Evolutionary conservation across 2,329 filamentous ascomycete species (phyloP), one percentile per base, ranked within the genome.

Genomic region (Colletotrichum truncatum): DNA sequence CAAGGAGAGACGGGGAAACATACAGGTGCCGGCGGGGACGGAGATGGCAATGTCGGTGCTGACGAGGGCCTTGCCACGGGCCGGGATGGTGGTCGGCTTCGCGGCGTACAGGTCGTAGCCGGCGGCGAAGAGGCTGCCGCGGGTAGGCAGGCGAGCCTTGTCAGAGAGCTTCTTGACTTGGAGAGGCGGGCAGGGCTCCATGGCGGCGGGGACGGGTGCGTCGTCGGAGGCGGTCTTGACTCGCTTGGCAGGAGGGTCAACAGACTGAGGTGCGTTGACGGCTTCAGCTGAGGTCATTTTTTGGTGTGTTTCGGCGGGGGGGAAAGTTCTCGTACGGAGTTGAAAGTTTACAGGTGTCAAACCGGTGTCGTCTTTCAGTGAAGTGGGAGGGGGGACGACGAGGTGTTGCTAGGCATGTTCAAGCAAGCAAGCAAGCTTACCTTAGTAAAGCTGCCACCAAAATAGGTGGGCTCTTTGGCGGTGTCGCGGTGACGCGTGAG

Each of bases 81-180:
- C 89, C 0, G 94, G 94, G 61, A 99, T 90, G 2, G 87, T 86
- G 4, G 90, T 91, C 36, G 91, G 87, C 73, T 88, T 88, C 3
- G 93, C 87, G 54, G 89, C 91, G 80, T 98, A 98, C 64, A 99
- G 76, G 79, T 99, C 96, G 81, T 98, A 98, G 34, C 96, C 96
- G 1, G 96, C 96, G 1, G 96, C 93, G 74, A 93, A 94, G 55
- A 90, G 91, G 70, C 93, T 97, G 70, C 96, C 96, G 59, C 95
- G 90, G 0, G 93, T 98, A 10, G 96, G 96, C 23, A 94, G 85
- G 48, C 86, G 87, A n/a, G 91, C 96, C 68, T 91, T 89, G 36
- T 89, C 83, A 8, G 91, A 91, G 64, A 98, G 90, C 79, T 97
- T 94, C 85, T 98, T 95, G 80, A 99, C 89, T 67, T 93, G 87